These are phyloP conservation scores for Teunomyces lycoperdinae DNA, from an alignment of 805 yeast genomes.

Conservation along the genomic window DNA sequence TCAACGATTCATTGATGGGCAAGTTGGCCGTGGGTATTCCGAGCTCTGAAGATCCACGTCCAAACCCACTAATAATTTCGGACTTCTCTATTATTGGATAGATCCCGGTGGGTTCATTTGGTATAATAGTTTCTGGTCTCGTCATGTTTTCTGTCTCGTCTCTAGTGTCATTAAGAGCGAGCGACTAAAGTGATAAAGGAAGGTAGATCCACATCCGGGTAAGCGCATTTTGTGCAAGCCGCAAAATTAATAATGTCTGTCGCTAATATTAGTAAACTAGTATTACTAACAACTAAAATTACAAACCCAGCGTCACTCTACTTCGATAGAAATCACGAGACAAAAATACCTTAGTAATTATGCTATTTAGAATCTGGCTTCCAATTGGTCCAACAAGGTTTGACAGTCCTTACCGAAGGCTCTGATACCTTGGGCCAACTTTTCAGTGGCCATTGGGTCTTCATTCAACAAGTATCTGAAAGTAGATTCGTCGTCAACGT, in stretches of 20 bases:
- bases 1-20: conserved; percentile 50
- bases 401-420: conserved; percentile 90
- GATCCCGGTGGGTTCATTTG: conserved; percentile 35
- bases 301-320: not conserved
- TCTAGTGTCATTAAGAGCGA: not conserved
- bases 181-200: not conserved
- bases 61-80: conserved; percentile 76
- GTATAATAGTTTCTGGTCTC: conserved; percentile 26
- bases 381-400: conserved; percentile 68
- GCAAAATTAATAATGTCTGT: not conserved
- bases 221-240: not conserved
- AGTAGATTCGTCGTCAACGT: conserved; percentile 77
- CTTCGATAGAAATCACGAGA: not conserved
- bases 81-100: conserved; percentile 44
- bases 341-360: not conserved
- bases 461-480: conserved; percentile 92
- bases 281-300: no score
- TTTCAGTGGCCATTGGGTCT: conserved; percentile 98
- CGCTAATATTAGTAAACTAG: not conserved
- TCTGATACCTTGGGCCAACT: conserved; percentile 97
- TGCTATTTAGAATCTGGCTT: conserved; percentile 46
- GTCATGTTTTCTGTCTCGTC: not conserved
- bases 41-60: conserved; percentile 89
- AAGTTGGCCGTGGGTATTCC: conserved; percentile 97
- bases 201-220: not conserved